Base-by-base conservation (phyloP, 495 filamentous ascomycete genomes). In the Trypethelium eluteriae region DNA sequence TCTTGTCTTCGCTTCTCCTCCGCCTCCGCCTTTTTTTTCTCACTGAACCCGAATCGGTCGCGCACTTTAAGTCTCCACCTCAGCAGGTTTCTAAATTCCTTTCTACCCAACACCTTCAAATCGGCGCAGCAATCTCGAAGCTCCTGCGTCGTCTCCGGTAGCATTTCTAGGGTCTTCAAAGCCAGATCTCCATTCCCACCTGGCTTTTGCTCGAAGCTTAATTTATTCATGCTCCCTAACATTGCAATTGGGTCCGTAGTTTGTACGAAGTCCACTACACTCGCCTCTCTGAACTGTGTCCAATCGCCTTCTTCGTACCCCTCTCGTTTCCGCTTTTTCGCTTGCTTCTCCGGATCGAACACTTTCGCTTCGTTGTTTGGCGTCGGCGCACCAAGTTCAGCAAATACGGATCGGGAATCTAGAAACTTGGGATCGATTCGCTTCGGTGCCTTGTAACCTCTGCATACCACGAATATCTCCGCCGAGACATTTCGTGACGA, bases 281-380 rank as follows among this genome's bases (percentile, higher is more conserved):
- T 79, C 2, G 88, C 85, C 69, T 97, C 91, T 74, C 95, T 95
- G 79, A 88, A 93, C 73, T 97, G 92, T 4, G 86, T 93, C 72
- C 89, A 96, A 69, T 99, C 90, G 39, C 93, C 94, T 75, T 98
- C 94, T 73, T 96, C 92, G 70, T 99, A 99, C 80, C 94, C 94
- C 62, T 94, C 92, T 78, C 94, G 82, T 85, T 94, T 98, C 38
- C 94, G 82, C 83, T 96, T 98, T 14, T 59, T 59, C 2, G 53
- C 34, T 83, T 96, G 98, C 70, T 89, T 80, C 75, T 98, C 94
- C 0, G 94, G 94, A 70, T 98, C 95, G 80, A 95, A 99, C 2
- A 99, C 94, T 74, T 93, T 94, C 38, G 93, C 94, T 76, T 99
- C 95, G 72, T 96, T 92, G 75, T 98, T 98, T 10, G 93, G 93